Evolutionary conservation across 768 basidiomycete species (phyloP), one percentile per base, ranked within the genome.

Genomic region (Favolaschia claudopus): DNA sequence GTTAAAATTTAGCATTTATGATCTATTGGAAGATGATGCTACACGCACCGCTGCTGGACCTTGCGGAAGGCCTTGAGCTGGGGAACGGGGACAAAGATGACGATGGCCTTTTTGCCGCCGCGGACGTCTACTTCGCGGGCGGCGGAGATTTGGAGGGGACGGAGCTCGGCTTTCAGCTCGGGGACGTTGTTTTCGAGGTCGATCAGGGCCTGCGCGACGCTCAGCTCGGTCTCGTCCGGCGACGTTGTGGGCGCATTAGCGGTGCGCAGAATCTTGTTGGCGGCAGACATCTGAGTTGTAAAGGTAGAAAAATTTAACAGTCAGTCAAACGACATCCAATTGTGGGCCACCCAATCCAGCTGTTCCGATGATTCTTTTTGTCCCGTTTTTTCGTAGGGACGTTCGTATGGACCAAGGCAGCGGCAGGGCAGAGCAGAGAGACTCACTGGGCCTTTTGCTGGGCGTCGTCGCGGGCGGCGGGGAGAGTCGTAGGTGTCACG

Each of bases 41-140:
- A 2, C 25, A 68, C 83, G 55, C 72, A 97, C 95, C 96, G 91
- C 74, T 89, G 89, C 81, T 99, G 97, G 69, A 99, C 84, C 80
- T 96, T 99, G 82, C 91, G 94, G 91, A 96, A 99, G 15, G 96
- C 96, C 83, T 98, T 98, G 78, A 96, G 76, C 79, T 96, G 94
- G 66, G 96, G 95, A 46, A 96, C 91, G 55, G 97, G 97, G 43
- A 99, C 96, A 73, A 99, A 99, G 76, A 99, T 82, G 63, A 99
- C 94, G 70, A 99, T 96, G 49, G 97, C 97, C 85, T 99, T 99
- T 84, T 97, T 98, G 73, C 97, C 97, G 63, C 96, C 97, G 71
- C 95, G 93, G 69, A 99, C 96, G 74, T 99, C 97, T 67, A 99
- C 92, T 80, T 99, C 97, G 72, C 95, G 95, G 66, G 97, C 97